Base-by-base conservation (phyloP, 805 yeast genomes). In the Wickerhamiella slavikovae region DNA sequence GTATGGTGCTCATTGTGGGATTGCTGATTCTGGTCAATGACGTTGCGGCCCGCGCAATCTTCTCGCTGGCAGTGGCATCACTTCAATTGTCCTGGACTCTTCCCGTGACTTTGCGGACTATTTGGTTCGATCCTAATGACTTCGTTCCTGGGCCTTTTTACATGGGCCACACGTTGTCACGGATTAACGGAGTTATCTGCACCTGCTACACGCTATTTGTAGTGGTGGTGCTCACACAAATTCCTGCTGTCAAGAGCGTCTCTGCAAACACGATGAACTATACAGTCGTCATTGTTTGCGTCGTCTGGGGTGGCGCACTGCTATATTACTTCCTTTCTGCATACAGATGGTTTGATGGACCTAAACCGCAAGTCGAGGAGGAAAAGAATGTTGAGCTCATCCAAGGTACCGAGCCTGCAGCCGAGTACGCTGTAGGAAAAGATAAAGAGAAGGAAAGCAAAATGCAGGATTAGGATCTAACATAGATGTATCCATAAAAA, bases 91-190 rank as follows among this genome's bases (percentile, higher is more conserved):
- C 77, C 2, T 71, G 70, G 51, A 58, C 64, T 11, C 54, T 64
- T 40, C 77, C 77, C 11, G 63, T 68, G 10, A 42, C 65, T 5
- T 52, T 69, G 35, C 64, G 68, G 41, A 62, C 68, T 39, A 64
- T 72, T 2, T 59, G 60, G 38, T 62, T 68, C 4, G 49, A 62
- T 15, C 53, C 53, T 31, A 49, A 52, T 9, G 52, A 64, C 27
- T 70, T 71, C 40, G 54, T 44, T 10, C 79, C 79, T 2, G 89
- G 85, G 4, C 67, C 68, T 4, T 74, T 74, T 44, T 63, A 66
- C 44, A 45, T 71, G 25, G 85, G 85, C 19, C 51, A 54, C 10
- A 29, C 46, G 17, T 41, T 55, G 45, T 61, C 69, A 8, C 58
- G 57, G 14, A 41, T 48, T 7, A 47, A 68, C 22, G 64, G 66